Percentiles rank a stretch among this genome's conserved stretches.
These are phyloP conservation scores for Teunomyces cretensis DNA, from an alignment of 805 yeast species.

Conservation along the genomic window DNA sequence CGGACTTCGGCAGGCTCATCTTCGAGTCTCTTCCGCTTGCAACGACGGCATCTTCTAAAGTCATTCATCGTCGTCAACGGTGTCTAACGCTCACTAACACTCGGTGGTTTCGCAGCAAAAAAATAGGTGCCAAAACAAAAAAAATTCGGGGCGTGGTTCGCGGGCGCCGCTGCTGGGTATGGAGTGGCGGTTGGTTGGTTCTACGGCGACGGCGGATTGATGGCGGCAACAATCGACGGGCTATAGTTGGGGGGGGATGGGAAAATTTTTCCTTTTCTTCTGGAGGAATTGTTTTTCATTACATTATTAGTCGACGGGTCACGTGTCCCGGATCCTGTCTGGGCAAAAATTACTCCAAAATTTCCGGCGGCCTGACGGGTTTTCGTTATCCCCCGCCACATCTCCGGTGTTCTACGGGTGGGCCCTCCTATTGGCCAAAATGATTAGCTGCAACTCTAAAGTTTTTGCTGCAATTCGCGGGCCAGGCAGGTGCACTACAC, in stretches of 20 bases:
- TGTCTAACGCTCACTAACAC: no score
- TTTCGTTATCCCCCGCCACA: no score
- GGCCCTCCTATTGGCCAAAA: no score
- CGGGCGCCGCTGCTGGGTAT: no score
- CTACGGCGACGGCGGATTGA: background rate
- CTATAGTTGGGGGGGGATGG: background rate
- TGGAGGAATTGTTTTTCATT: conserved; percentile 1
- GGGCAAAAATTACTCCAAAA: no score
- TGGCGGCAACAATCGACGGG: background rate
- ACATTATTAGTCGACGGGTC: background rate
- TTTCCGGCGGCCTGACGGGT: no score
- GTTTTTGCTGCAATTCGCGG: no score
- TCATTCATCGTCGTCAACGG: conserved; percentile 11
- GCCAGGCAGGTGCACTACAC: no score
- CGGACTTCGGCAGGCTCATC: conserved; percentile 57
- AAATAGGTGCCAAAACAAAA: background rate
- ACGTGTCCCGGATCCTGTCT: conserved; percentile 2
- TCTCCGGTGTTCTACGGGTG: no score
- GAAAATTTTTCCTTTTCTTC: conserved; percentile 3
- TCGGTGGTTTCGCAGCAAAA: conserved; percentile 1
- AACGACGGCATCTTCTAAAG: conserved; percentile 51
- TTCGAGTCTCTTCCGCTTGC: conserved; percentile 54
- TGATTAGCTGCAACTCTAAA: no score
- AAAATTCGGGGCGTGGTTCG: background rate
- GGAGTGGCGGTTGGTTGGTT: background rate